These are phyloP conservation scores for Penicillium corylophilum DNA, from an alignment of 2,329 filamentous ascomycete species.

Conservation along the genomic window DNA sequence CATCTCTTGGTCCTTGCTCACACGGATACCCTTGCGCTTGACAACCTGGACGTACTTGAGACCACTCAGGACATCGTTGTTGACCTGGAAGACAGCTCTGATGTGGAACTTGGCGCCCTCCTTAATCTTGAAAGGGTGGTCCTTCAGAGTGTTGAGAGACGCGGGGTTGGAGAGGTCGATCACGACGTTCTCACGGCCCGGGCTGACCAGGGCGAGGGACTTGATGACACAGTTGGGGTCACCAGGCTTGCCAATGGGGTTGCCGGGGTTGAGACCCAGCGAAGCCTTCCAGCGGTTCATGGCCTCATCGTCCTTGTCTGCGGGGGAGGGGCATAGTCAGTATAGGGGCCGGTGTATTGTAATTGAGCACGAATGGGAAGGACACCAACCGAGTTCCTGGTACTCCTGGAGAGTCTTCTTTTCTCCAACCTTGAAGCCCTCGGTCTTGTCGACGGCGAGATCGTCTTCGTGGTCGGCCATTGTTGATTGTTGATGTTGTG, in stretches of 20 bases:
- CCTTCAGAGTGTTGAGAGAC: slow-evolving; percentile 74
- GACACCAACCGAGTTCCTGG: slow-evolving; percentile 77
- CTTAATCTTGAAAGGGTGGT: slow-evolving; percentile 96
- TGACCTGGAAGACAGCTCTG: slow-evolving; percentile 90
- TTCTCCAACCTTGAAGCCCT: slow-evolving; percentile 97
- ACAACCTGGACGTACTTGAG: slow-evolving; percentile 95
- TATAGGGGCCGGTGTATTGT: background rate
- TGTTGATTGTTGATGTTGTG: slow-evolving; percentile 30
- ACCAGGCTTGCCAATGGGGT: slow-evolving; percentile 69
- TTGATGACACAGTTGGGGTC: slow-evolving; percentile 93
- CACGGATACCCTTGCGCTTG: slow-evolving; percentile 80
- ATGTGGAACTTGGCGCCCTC: slow-evolving; percentile 92
- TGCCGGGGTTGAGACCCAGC: slow-evolving; percentile 75
- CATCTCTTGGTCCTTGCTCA: slow-evolving; percentile 97
- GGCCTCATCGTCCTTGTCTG: slow-evolving; percentile 79
- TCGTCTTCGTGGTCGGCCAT: slow-evolving; percentile 79
- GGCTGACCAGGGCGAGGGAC: slow-evolving; percentile 81
- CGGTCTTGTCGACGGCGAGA: slow-evolving; percentile 79
- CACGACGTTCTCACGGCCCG: slow-evolving; percentile 78
- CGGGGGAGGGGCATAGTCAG: slow-evolving; percentile 21
- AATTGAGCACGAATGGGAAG: background rate
- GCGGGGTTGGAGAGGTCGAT: slow-evolving; percentile 79
- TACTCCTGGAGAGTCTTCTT: slow-evolving; percentile 98
- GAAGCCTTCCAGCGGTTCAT: slow-evolving; percentile 98
- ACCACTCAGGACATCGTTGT: slow-evolving; percentile 93